Conservation (phyloP, 2,329 filamentous ascomycete genomes). For the Talaromyces sp. region DNA sequence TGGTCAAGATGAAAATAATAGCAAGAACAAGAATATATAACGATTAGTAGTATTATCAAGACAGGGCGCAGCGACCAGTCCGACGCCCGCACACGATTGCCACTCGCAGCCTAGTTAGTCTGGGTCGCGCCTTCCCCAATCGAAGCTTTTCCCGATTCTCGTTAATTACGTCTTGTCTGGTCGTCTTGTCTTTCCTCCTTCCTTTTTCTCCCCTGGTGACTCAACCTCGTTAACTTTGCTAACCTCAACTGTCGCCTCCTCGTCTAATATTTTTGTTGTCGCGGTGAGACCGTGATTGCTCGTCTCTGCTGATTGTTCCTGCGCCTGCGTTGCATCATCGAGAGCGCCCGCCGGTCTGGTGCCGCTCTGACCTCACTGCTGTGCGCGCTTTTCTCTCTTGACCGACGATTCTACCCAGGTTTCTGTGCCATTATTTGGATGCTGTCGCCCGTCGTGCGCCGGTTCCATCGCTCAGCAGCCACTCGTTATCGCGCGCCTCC, state of each 20-base stretch:
- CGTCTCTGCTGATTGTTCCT: background rate
- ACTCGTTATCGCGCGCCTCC: background rate
- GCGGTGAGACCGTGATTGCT: background rate
- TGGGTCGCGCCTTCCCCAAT: background rate
- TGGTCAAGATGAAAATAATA: background rate
- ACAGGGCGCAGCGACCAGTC: no score
- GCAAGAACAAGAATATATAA: no score
- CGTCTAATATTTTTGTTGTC: background rate
- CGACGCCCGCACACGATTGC: constrained; percentile 3
- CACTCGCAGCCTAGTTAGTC: background rate
- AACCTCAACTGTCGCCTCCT: no score
- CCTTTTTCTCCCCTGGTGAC: background rate
- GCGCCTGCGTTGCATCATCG: background rate
- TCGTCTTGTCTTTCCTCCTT: background rate
- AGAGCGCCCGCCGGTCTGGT: background rate
- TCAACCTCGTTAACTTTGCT: background rate
- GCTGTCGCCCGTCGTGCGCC: background rate
- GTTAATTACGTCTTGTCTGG: background rate
- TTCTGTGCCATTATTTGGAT: background rate
- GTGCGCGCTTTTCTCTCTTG: background rate
- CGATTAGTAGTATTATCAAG: background rate
- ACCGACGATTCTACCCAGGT: background rate
- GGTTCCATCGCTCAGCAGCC: background rate
- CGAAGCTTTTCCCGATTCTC: background rate
- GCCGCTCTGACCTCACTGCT: background rate